Evolutionary conservation across 2,329 filamentous ascomycete species (phyloP), one percentile per base, ranked within the genome.

Genomic region (Cercospora zeae-maydis): DNA sequence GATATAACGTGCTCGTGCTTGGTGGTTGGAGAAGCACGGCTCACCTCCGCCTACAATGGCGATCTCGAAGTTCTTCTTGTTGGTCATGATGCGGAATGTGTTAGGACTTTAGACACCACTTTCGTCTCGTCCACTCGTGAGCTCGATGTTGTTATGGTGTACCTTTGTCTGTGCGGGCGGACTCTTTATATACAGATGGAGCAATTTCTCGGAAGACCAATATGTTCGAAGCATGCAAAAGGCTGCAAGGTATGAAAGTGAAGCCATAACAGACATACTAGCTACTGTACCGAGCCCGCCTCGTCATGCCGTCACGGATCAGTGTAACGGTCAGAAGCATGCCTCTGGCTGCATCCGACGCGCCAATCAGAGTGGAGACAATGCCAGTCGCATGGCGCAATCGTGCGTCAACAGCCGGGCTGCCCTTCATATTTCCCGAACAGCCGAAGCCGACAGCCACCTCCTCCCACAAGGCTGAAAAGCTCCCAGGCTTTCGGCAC

Each of bases 21-120:
- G 56, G 39, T 47, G 37, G 9, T 42, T 54, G 52, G 37, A 27
- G 53, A 16, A 31, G 30, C 5, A 19, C n/a, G n/a, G 37, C 33
- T 58, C 59, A 65, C 67, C 67, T 49, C 67, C 67, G 57, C 67
- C 67, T 36, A 69, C 59, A n/a, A 69, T 63, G 4, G 67, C 67
- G 19, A 66, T 49, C 16, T 68, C 66, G 14, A 68, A 64, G 21
- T 66, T 61, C 33, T 65, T 68, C 53, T 63, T 65, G 34, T 59
- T 30, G 10, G 64, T 52, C 67, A 69, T 69, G 10, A 13, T 51
- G 39, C 16, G 47, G 21, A 16, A 8, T 21, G n/a, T 51, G 1
- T 21, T 45, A 2, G 3, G 3, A 19, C 8, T 27, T 45, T 19
- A 45, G n/a, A 19, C 16, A 16, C 39, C 16, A 11, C 47, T 31